Evolutionary conservation across 129 eudicot genomes (phyloP).

Genomic region (Tanacetum coccineum): DNA sequence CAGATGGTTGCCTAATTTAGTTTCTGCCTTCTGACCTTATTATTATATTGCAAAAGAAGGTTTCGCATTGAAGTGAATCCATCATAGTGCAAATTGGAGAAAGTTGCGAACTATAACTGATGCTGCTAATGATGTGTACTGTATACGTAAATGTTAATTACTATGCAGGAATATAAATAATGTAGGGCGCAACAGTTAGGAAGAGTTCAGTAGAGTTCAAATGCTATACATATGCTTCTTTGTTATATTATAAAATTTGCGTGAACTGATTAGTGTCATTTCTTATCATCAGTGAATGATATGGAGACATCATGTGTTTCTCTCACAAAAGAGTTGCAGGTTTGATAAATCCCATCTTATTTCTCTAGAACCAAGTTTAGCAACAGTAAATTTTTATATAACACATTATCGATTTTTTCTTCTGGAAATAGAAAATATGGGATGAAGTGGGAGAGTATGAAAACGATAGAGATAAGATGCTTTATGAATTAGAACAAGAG

Average conservation of each 20-base stretch:
- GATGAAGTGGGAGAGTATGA: slow-evolving; percentile 76
- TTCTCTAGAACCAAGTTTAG: slow-evolving; percentile 9
- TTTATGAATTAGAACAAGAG: slow-evolving; percentile 64
- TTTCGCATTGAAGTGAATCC: too few species aligned
- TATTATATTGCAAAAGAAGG: too few species aligned
- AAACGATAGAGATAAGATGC: slow-evolving; percentile 60
- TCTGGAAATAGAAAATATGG: slow-evolving; percentile 50
- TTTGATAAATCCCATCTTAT: slow-evolving; percentile 16
- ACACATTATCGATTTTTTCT: neutral
- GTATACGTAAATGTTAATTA: too few species aligned
- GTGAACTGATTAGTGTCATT: slow-evolving; percentile 17
- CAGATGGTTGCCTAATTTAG: too few species aligned
- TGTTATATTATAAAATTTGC: neutral
- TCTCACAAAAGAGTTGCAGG: slow-evolving; percentile 29
- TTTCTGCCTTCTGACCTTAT: too few species aligned
- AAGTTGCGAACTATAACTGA: too few species aligned
- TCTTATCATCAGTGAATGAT: slow-evolving; percentile 7
- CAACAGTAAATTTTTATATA: neutral
- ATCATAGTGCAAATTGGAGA: too few species aligned
- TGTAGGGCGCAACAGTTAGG: too few species aligned
- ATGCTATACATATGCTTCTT: too few species aligned
- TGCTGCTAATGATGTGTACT: too few species aligned
- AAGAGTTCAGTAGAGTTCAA: too few species aligned
- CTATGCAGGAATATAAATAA: too few species aligned
- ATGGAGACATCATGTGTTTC: slow-evolving; percentile 22